Conservation (phyloP, 2,329 filamentous ascomycete species). For the Colletotrichum siamense region DNA sequence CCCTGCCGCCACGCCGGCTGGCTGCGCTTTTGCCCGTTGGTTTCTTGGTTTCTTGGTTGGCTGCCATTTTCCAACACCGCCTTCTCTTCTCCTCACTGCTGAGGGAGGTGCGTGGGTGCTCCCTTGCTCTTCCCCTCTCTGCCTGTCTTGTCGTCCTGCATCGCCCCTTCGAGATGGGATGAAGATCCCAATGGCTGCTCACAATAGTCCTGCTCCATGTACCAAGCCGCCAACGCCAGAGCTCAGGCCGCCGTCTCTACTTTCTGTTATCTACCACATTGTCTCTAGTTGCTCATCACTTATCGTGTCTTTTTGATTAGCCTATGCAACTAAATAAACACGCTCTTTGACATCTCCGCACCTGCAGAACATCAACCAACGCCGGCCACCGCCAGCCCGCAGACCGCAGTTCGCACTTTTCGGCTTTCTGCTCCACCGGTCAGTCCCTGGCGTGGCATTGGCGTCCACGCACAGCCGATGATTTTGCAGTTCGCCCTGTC, state of each 20-base stretch:
- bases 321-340: background rate
- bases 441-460: background rate
- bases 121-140: background rate
- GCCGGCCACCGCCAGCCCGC: background rate
- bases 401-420: background rate
- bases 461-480: background rate
- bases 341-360: background rate
- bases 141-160: background rate
- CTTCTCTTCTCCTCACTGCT: background rate
- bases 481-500: background rate
- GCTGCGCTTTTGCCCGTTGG: background rate
- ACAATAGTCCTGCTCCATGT: background rate
- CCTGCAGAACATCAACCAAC: background rate
- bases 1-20: conserved; percentile 9
- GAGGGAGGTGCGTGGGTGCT: background rate
- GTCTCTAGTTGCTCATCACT: background rate
- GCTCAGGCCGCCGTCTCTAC: background rate
- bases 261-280: background rate
- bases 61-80: background rate
- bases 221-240: background rate
- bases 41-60: background rate
- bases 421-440: background rate
- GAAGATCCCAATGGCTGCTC: background rate
- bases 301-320: background rate
- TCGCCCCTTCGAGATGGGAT: background rate